Conservation (phyloP, 225 moss, liverwort and hornwort species). For the Physcomitrellopsis africana region DNA sequence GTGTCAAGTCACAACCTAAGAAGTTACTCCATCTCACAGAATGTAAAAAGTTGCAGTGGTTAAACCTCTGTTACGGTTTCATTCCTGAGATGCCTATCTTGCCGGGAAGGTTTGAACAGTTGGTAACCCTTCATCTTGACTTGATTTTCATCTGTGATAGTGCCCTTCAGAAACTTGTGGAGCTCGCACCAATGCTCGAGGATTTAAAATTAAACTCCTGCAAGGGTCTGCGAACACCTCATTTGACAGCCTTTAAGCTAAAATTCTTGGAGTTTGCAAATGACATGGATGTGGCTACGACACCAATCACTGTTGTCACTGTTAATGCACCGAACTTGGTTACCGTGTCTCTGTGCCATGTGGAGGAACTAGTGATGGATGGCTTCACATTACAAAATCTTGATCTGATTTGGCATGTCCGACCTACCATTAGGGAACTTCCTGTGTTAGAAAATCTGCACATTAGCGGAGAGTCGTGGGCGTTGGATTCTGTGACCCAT, state of each 20-base stretch:
- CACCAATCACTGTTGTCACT: slow-evolving; percentile 48
- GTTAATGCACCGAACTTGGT: slow-evolving; percentile 56
- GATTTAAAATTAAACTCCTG: slow-evolving; percentile 66
- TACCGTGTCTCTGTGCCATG: slow-evolving; percentile 53
- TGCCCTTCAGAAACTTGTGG: slow-evolving; percentile 56
- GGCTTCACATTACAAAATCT: slow-evolving; percentile 52
- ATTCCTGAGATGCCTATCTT: slow-evolving; percentile 60
- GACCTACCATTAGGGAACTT: slow-evolving; percentile 61
- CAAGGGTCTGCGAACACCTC: slow-evolving; percentile 58
- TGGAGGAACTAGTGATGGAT: slow-evolving; percentile 65
- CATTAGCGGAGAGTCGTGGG: slow-evolving; percentile 63
- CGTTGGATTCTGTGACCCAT: slow-evolving; percentile 62
- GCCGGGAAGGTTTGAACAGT: slow-evolving; percentile 54
- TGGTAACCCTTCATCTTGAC: slow-evolving; percentile 55
- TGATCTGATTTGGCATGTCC: slow-evolving; percentile 62
- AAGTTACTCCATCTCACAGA: slow-evolving; percentile 62
- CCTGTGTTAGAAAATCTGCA: slow-evolving; percentile 46
- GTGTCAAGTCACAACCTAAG: slow-evolving; percentile 60
- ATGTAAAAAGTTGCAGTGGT: slow-evolving; percentile 63
- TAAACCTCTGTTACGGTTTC: slow-evolving; percentile 61
- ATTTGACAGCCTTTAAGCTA: slow-evolving; percentile 58
- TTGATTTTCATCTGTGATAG: slow-evolving; percentile 53
- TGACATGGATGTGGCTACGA: slow-evolving; percentile 52
- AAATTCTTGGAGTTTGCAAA: slow-evolving; percentile 55
- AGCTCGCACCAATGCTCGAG: slow-evolving; percentile 57